phyloP scores from a whole-genome alignment of 1,139 yeast genomes.

The Keqinozyma sinolaborantium region DNA sequence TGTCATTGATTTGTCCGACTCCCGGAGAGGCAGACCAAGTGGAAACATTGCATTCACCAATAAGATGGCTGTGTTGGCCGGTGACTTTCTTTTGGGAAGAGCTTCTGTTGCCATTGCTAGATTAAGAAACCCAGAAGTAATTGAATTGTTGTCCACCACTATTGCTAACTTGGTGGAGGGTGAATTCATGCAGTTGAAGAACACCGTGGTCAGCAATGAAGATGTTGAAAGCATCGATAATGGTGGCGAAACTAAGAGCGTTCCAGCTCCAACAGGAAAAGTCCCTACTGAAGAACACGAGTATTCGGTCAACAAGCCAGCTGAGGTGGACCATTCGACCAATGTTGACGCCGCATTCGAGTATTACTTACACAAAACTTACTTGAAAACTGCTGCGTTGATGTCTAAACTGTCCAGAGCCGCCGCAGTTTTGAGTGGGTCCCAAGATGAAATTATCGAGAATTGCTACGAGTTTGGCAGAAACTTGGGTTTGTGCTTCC shows the following conservation, averaged over 20 bases:
- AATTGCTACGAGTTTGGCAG: conserved; percentile 89
- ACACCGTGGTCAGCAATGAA: conserved; percentile 62
- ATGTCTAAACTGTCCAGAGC: conserved; percentile 96
- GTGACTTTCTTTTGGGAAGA: conserved; percentile 90
- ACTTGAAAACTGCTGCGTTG: conserved; percentile 88
- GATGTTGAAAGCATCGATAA: conserved; percentile 44
- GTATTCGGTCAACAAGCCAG: conserved; percentile 46
- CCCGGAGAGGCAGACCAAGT: conserved; percentile 85
- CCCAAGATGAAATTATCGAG: conserved; percentile 69
- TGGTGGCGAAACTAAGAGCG: conserved; percentile 44
- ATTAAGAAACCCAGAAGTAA: conserved; percentile 93
- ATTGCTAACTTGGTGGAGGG: conserved; percentile 98
- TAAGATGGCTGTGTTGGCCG: conserved; percentile 96
- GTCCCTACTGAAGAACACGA: conserved; percentile 60
- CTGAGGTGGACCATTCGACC: conserved; percentile 56
- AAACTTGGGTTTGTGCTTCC: conserved; percentile 92
- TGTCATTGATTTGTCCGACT: conserved; percentile 89
- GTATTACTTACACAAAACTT: conserved; percentile 91
- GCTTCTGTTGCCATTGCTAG: conserved; percentile 96
- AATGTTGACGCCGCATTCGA: conserved; percentile 87
- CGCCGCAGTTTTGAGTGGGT: conserved; percentile 90
- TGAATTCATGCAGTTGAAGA: conserved; percentile 96
- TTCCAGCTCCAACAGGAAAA: conserved; percentile 64
- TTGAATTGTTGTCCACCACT: conserved; percentile 89
- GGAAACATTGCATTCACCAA: conserved; percentile 94